Base-by-base conservation (phyloP, 2,329 filamentous ascomycete genomes). In the Colletotrichum lupini region DNA sequence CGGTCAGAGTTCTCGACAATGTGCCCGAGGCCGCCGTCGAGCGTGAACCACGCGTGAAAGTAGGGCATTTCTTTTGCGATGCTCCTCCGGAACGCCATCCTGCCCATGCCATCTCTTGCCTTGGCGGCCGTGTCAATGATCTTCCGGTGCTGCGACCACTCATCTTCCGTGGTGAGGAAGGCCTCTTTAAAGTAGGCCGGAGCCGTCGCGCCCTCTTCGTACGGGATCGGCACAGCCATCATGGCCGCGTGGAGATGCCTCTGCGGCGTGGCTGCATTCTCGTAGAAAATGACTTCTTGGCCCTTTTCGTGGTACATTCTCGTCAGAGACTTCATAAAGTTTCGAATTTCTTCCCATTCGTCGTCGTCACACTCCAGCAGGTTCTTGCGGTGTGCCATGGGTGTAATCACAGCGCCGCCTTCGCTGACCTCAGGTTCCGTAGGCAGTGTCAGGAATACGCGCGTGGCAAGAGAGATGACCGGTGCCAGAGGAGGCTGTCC, bases 301-400 rank as follows among this genome's bases (percentile, higher is more conserved):
- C 95, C 95, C 82, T 97, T 95, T 56, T 95, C 93, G 84, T 97
- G 95, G 83, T 98, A 99, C 90, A 98, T 93, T 57, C 96, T 92
- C 5, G 93, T 98, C 24, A 99, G 88, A 72, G 91, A 93, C 85
- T 99, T 99, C 96, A 98, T 98, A 81, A 99, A 99, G 82, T 99
- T 99, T 77, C 97, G 93, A 6, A 99, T 92, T 83, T 99, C 97
- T 80, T 99, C 97, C 97, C 97, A 99, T 81, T 99, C 97, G 80
- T 99, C 97, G 79, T 99, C 96, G 82, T 98, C 96, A 82, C 97
- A 99, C 82, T 98, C 96, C n/a, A 99, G 86, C 0, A 99, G 90
- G 81, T 98, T 99, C 28, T 88, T 91, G 65, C 92, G 92, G 81
- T 99, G 97, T 77, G 95, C 91, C 26, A 97, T 91, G 6, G 97